These are phyloP conservation scores for Phytophthora agathidicida DNA, from an alignment of 352 stramenopile species.

Conservation along the genomic window DNA sequence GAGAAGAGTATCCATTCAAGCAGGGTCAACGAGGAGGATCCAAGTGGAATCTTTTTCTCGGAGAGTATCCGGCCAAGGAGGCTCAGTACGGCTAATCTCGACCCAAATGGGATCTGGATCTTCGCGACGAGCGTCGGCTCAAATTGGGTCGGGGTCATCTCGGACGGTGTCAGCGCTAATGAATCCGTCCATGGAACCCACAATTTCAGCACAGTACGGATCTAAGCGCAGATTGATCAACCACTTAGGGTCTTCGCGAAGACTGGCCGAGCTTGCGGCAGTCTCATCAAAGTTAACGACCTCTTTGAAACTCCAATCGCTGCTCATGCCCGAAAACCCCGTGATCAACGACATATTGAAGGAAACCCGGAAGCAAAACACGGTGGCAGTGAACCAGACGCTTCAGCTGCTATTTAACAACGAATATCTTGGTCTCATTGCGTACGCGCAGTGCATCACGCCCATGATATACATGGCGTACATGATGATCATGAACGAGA, in stretches of 20 bases:
- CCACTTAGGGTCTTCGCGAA: constrained; percentile 20
- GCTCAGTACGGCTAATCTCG: constrained; percentile 5
- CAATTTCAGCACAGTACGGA: neutral
- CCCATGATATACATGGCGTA: constrained; percentile 45
- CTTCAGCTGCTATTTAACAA: constrained; percentile 51
- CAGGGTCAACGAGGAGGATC: neutral
- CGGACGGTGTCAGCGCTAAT: constrained; percentile 13
- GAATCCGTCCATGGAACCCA: neutral
- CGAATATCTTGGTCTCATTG: constrained; percentile 47
- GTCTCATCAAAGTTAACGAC: constrained; percentile 18
- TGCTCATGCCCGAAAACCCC: constrained; percentile 24
- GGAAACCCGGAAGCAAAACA: constrained; percentile 40
- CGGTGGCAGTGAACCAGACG: constrained; percentile 39
- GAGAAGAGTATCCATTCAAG: constrained; percentile 6
- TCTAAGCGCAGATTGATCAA: constrained; percentile 4
- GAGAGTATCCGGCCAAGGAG: constrained; percentile 2
- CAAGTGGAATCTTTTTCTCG: constrained; percentile 9
- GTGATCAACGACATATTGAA: constrained; percentile 36
- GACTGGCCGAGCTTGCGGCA: constrained; percentile 19
- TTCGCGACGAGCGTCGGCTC: constrained; percentile 2
- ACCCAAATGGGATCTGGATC: constrained; percentile 17
- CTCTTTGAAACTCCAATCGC: constrained; percentile 14
- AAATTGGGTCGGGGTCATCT: constrained; percentile 7
- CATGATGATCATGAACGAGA: constrained; percentile 18
- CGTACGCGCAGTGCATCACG: constrained; percentile 41